These are phyloP conservation scores for Teratosphaeria zuluensis DNA, from an alignment of 2,329 filamentous ascomycete genomes.

Conservation along the genomic window DNA sequence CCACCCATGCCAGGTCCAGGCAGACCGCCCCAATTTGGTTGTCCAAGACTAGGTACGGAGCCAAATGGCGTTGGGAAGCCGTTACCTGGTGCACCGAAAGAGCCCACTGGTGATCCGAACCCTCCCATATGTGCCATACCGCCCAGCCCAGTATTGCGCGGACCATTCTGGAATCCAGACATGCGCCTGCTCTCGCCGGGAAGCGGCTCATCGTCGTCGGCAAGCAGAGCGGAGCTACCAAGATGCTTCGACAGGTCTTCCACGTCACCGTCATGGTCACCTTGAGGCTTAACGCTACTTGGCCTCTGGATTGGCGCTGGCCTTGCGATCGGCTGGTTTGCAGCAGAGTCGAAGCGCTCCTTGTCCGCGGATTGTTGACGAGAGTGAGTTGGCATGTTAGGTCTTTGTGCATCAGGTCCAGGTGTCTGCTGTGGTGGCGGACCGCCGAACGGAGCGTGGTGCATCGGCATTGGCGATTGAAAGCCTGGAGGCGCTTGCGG, in stretches of 20 bases:
- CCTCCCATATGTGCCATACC: slow-evolving; percentile 13
- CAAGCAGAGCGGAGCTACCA: slow-evolving; percentile 79
- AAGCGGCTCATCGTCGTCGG: slow-evolving; percentile 58
- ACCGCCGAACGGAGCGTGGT: slow-evolving; percentile 24
- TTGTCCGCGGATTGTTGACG: slow-evolving; percentile 63
- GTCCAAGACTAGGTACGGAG: slow-evolving; percentile 23
- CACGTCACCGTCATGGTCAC: slow-evolving; percentile 43
- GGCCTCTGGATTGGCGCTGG: slow-evolving; percentile 84
- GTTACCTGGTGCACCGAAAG: slow-evolving; percentile 4
- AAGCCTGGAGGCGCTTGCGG: slow-evolving; percentile 45
- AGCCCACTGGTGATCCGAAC: slow-evolving; percentile 7
- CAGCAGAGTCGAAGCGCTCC: slow-evolving; percentile 49
- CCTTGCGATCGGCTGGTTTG: slow-evolving; percentile 65
- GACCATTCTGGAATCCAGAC: slow-evolving; percentile 25
- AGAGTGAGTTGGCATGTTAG: slow-evolving; percentile 47
- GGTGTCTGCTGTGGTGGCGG: slow-evolving; percentile 15
- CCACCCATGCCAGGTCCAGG: slow-evolving; percentile 26
- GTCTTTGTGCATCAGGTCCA: slow-evolving; percentile 29
- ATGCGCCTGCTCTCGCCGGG: slow-evolving; percentile 32
- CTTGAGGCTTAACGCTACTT: slow-evolving; percentile 54
- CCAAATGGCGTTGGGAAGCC: slow-evolving; percentile 27
- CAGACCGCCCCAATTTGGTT: slow-evolving; percentile 31
- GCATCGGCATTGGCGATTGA: slow-evolving; percentile 25
- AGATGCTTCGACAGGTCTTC: slow-evolving; percentile 50
- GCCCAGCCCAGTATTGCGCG: slow-evolving; percentile 20